Evolutionary conservation across 257 asterid species (phyloP).

Genomic region (Parsonsia alboflavescens): DNA sequence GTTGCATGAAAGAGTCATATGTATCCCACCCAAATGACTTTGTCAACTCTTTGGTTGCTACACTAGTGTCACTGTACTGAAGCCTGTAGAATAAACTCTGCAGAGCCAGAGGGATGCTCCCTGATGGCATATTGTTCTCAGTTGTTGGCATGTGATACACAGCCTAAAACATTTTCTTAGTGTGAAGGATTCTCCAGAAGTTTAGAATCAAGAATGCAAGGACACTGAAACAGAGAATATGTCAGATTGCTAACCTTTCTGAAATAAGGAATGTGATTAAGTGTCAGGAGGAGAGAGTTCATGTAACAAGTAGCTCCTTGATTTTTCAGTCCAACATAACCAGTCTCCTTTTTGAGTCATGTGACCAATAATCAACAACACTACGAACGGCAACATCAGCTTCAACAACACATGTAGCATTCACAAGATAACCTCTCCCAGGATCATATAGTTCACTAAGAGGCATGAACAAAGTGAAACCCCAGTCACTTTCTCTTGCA

Average conservation of each 20-base stretch:
- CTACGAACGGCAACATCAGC: conserved; percentile 64
- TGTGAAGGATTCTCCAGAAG: conserved; percentile 16
- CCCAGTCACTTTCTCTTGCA: conserved; percentile 68
- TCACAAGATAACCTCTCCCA: conserved; percentile 55
- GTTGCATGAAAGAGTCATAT: conserved; percentile 81
- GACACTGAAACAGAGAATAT: neutral
- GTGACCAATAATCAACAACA: conserved; percentile 55
- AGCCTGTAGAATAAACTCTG: conserved; percentile 85
- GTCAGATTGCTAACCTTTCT: conserved; percentile 27
- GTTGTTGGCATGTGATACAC: conserved; percentile 92
- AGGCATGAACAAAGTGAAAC: conserved; percentile 71
- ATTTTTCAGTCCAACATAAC: conserved; percentile 67
- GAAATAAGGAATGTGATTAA: conserved; percentile 67
- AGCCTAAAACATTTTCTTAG: conserved; percentile 40
- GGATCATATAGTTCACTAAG: conserved; percentile 60
- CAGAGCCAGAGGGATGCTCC: conserved; percentile 81
- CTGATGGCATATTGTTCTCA: conserved; percentile 71
- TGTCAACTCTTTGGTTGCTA: conserved; percentile 80
- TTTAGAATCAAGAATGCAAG: neutral
- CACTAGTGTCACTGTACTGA: conserved; percentile 75
- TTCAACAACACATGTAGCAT: conserved; percentile 54
- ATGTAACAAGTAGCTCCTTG: conserved; percentile 76
- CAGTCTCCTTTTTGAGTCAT: conserved; percentile 71
- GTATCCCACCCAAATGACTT: conserved; percentile 88
- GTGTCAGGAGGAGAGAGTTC: conserved; percentile 70